Percentiles rank a stretch among this genome's conserved stretches.
These are phyloP conservation scores for Helianthus annuus DNA, from an alignment of 129 eudicot genomes.

Conservation along the genomic window DNA sequence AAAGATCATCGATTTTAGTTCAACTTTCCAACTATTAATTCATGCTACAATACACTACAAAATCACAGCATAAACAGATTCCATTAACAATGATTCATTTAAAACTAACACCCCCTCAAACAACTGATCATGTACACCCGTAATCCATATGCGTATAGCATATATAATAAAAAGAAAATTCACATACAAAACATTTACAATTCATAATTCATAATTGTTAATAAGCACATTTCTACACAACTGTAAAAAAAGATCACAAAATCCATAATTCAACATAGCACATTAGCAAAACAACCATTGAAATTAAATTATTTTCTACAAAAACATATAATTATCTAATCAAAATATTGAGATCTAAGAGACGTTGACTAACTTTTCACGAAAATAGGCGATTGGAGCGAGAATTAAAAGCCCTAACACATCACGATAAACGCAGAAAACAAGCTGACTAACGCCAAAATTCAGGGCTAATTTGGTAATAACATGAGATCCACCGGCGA, in stretches of 20 bases:
- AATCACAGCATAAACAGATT: background rate
- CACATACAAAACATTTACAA: background rate
- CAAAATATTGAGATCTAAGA: constrained; percentile 15
- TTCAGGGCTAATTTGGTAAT: constrained; percentile 87
- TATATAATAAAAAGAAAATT: too few relatives aligned
- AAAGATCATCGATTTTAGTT: background rate
- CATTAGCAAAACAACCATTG: background rate
- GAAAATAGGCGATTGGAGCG: constrained; percentile 73
- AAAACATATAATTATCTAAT: background rate
- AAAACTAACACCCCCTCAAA: background rate
- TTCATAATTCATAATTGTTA: constrained; percentile 7
- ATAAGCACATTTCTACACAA: background rate
- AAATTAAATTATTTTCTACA: background rate
- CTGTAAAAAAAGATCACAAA: background rate
- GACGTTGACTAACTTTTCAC: constrained; percentile 59
- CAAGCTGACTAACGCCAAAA: constrained; percentile 73
- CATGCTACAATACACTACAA: background rate
- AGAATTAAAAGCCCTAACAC: constrained; percentile 77
- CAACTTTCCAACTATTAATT: background rate
- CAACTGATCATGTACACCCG: background rate
- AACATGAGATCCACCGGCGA: constrained; percentile 85
- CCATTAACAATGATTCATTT: background rate
- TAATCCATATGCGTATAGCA: background rate
- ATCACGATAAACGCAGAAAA: constrained; percentile 81
- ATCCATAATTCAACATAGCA: background rate